Conservation (phyloP, 2,329 filamentous ascomycete species). For the Juglanconis sp. region DNA sequence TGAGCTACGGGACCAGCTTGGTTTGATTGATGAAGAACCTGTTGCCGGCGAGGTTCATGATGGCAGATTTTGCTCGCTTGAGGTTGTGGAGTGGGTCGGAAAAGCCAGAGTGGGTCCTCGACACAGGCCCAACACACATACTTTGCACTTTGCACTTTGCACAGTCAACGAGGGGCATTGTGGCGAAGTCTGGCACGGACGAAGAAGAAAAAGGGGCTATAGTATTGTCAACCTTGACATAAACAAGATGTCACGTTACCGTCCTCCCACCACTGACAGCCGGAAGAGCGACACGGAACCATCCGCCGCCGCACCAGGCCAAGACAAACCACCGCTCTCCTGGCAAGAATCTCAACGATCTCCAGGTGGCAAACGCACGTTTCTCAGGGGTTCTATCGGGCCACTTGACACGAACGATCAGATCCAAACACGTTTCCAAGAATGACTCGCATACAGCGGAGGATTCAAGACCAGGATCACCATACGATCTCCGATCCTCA, state of each 20-base stretch:
- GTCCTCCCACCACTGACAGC: too few species aligned
- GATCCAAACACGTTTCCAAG: neutral
- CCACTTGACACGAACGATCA: neutral
- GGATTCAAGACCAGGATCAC: neutral
- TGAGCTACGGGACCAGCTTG: constrained; percentile 16
- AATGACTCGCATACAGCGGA: neutral
- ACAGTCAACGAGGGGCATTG: too few species aligned
- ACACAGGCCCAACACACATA: neutral
- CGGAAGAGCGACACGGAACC: too few species aligned
- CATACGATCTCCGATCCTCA: neutral
- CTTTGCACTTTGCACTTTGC: too few species aligned
- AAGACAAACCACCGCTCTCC: too few species aligned
- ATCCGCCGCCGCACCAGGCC: too few species aligned
- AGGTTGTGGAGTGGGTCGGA: neutral
- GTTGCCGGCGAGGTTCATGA: neutral
- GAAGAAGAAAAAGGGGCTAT: too few species aligned
- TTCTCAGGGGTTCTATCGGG: neutral
- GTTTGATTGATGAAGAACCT: neutral
- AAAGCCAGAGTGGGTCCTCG: neutral
- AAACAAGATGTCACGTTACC: too few species aligned
- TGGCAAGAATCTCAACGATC: too few species aligned
- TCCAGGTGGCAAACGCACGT: neutral
- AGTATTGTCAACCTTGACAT: too few species aligned
- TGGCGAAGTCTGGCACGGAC: too few species aligned
- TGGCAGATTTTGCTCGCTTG: neutral